These are phyloP conservation scores for Nannizzia gypsea DNA, from an alignment of 2,329 filamentous ascomycete species.

Conservation along the genomic window DNA sequence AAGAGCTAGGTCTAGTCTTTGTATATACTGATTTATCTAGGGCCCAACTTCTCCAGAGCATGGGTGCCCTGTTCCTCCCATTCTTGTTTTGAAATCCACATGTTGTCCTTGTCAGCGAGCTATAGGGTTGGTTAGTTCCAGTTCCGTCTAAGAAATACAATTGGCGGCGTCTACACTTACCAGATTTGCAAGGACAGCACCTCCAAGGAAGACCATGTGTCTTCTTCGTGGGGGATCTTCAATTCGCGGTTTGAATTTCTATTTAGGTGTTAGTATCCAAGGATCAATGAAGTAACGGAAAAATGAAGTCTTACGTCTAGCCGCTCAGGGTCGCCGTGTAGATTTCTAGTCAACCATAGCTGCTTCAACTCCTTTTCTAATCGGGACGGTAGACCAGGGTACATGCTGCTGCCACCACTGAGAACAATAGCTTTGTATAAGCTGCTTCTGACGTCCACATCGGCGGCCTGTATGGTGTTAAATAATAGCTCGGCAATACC, in stretches of 20 bases:
- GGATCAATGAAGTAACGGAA: not conserved
- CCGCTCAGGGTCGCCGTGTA: constrained; percentile 83
- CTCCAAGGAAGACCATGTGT: constrained; percentile 99
- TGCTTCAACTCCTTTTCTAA: constrained; percentile 99
- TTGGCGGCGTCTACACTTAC: constrained; percentile 30
- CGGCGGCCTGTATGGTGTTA: constrained; percentile 94
- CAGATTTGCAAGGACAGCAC: constrained; percentile 92
- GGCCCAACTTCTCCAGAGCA: constrained; percentile 83
- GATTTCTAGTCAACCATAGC: constrained; percentile 85
- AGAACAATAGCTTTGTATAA: constrained; percentile 96
- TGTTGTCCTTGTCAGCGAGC: constrained; percentile 97
- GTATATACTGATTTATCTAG: constrained; percentile 46
- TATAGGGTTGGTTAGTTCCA: constrained; percentile 17
- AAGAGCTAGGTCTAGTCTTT: not conserved
- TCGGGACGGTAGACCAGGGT: constrained; percentile 84
- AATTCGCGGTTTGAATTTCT: constrained; percentile 99
- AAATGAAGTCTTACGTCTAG: constrained; percentile 47
- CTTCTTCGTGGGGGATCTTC: constrained; percentile 90
- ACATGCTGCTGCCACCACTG: constrained; percentile 97
- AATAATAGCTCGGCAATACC: constrained; percentile 96
- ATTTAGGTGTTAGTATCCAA: constrained; percentile 8
- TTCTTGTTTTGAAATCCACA: constrained; percentile 97
- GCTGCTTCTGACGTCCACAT: constrained; percentile 86
- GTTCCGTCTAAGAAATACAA: constrained; percentile 13
- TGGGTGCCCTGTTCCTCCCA: constrained; percentile 87